These are phyloP conservation scores for Neonectria neomacrospora DNA, from an alignment of 2,329 filamentous ascomycete genomes.

Conservation along the genomic window DNA sequence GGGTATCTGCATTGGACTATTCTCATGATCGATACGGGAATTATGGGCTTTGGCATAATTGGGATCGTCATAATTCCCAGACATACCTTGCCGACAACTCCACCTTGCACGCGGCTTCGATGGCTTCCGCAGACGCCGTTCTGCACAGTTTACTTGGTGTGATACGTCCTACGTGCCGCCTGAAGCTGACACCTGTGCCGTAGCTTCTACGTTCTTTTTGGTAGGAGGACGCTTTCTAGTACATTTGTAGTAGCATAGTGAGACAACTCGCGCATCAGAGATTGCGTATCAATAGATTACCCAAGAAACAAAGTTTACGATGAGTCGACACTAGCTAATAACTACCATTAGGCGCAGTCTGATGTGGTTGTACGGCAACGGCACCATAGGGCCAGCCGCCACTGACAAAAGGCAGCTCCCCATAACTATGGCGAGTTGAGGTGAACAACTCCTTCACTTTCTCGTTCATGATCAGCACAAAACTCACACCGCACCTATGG, in stretches of 20 bases:
- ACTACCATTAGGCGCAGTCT: too few relatives aligned
- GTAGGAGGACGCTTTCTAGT: slow-evolving; percentile 2
- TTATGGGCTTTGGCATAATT: slow-evolving; percentile 56
- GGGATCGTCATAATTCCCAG: slow-evolving; percentile 59
- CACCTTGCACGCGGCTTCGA: slow-evolving; percentile 38
- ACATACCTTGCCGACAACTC: slow-evolving; percentile 47
- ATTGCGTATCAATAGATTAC: neutral
- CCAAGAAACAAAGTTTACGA: neutral
- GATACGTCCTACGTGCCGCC: slow-evolving; percentile 52
- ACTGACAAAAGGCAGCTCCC: too few relatives aligned
- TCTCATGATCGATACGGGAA: slow-evolving; percentile 48
- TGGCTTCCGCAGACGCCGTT: slow-evolving; percentile 38
- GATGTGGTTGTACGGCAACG: too few relatives aligned
- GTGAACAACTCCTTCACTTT: too few relatives aligned
- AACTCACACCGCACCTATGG: too few relatives aligned
- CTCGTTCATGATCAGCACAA: too few relatives aligned
- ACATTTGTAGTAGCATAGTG: neutral
- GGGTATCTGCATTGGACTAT: slow-evolving; percentile 35
- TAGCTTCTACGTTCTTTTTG: slow-evolving; percentile 15
- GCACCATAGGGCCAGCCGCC: too few relatives aligned
- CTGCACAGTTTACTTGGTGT: slow-evolving; percentile 49
- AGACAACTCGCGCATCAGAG: neutral
- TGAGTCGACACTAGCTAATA: too few relatives aligned
- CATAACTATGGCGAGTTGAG: too few relatives aligned
- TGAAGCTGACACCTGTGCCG: slow-evolving; percentile 50